Conservation (phyloP, 306 rosid species). For the Geum urbanum region DNA sequence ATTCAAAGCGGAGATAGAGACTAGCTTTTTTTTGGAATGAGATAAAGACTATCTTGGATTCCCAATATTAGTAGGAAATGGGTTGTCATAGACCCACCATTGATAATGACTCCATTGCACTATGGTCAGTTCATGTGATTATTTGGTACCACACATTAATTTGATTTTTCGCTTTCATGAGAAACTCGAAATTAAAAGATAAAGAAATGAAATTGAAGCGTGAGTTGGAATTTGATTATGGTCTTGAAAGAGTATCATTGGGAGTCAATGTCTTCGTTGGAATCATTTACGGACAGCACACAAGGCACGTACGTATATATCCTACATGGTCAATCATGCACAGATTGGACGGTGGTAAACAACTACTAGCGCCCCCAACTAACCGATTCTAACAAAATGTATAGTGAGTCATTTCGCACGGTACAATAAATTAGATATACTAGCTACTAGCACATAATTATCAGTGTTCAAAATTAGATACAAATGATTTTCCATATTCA, state of each 20-base stretch:
- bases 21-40: too few species aligned
- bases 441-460: neutral
- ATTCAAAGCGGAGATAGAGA: neutral
- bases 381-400: neutral
- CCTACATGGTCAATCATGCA: neutral
- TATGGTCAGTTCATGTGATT: constrained; percentile 6
- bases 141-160: neutral
- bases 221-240: neutral
- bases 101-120: neutral
- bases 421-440: neutral
- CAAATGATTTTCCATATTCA: too few species aligned
- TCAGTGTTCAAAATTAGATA: too few species aligned
- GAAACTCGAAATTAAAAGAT: neutral
- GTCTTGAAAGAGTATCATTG: neutral
- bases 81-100: neutral
- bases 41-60: neutral
- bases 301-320: neutral
- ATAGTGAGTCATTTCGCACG: neutral
- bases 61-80: neutral
- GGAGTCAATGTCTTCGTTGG: too few species aligned
- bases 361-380: constrained; percentile 2
- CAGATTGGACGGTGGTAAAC: constrained; percentile 5
- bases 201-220: neutral
- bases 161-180: neutral
- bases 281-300: neutral